Percentiles rank a stretch among this genome's conserved stretches.
Evolutionary conservation across 805 yeast species (phyloP).

Genomic region (Saturnispora mendoncae): DNA sequence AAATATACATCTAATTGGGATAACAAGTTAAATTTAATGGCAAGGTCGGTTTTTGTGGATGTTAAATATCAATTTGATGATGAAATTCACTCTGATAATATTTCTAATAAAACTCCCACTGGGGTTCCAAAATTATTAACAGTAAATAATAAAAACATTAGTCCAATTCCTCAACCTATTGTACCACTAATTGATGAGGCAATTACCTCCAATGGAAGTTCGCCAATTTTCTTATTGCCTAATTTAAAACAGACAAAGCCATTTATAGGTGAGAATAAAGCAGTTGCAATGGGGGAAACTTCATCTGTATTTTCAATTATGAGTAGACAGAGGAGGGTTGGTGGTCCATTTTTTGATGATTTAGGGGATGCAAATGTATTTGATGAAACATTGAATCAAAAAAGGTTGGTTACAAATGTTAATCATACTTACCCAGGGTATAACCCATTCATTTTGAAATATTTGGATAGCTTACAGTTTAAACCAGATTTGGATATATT

Average conservation of each 20-base stretch:
- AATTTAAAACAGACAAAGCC: slow-evolving; percentile 10
- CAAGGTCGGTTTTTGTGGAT: slow-evolving; percentile 46
- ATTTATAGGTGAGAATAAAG: slow-evolving; percentile 14
- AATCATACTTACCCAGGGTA: slow-evolving; percentile 58
- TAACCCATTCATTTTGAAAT: slow-evolving; percentile 53
- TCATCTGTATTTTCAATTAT: slow-evolving; percentile 2
- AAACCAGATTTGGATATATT: slow-evolving; percentile 53
- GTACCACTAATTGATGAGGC: slow-evolving; percentile 4
- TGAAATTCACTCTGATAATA: not conserved
- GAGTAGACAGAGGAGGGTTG: not conserved
- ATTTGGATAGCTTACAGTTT: slow-evolving; percentile 42
- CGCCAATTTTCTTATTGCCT: slow-evolving; percentile 2
- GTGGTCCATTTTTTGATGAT: slow-evolving; percentile 16
- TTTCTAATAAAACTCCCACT: too few relatives aligned
- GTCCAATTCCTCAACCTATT: not conserved
- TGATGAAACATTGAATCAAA: slow-evolving; percentile 22
- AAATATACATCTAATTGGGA: not conserved
- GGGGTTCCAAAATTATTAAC: not conserved
- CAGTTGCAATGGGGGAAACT: slow-evolving; percentile 21
- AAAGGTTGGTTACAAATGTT: slow-evolving; percentile 22
- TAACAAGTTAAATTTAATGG: slow-evolving; percentile 29
- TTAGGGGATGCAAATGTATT: slow-evolving; percentile 17
- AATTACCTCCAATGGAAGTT: not conserved
- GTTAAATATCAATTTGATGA: slow-evolving; percentile 20
- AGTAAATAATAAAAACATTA: not conserved